Base-by-base conservation (phyloP, 73 alveolate genomes). In the Paramecium sonneborni region DNA sequence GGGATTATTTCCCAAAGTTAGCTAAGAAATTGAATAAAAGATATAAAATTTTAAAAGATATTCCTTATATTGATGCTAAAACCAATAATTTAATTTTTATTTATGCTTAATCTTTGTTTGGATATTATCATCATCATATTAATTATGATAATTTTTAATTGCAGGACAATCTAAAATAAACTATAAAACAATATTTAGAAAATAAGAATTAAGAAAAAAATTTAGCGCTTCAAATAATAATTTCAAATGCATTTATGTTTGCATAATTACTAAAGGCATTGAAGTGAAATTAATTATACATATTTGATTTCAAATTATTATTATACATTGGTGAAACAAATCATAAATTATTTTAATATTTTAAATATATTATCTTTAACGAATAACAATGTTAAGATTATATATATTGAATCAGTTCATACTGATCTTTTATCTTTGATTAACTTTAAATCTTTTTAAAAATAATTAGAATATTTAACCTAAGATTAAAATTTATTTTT, bases 11-110 rank as follows among this genome's bases (percentile, higher is more conserved):
- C 34, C 90, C 90, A 39, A 79, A 79, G 9, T 24, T 79, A 24
- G 90, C 90, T 11, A 43, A 43, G 74, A 79, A 79, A 43, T 28
- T 79, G 6, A 79, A 79, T 79, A 46, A 79, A 20, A 14, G 90
- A 46, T 79, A 79, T 44, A 39, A 43, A 39, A 20, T 46, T 20
- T 12, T 79, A 26, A 79, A 39, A 43, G 90, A 79, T 24, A 24
- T 72, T 37, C 90, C 90, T 6, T 20, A 10, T 20, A 14, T 10
- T 79, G 90, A 79, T 43, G 32, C 3, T 5, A 39, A 79, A 44
- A 79, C 90, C 3, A 79, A 39, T 18, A 79, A 7, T 10, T 18
- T 7, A 39, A 79, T 79, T n/a, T 41, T 79, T 30, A 15, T 30
- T 9, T 79, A 79, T 44, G 90, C 76, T 46, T 28, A 79, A 79